Base-by-base conservation (phyloP, 2,329 filamentous ascomycete genomes). In the Colletotrichum sp. region DNA sequence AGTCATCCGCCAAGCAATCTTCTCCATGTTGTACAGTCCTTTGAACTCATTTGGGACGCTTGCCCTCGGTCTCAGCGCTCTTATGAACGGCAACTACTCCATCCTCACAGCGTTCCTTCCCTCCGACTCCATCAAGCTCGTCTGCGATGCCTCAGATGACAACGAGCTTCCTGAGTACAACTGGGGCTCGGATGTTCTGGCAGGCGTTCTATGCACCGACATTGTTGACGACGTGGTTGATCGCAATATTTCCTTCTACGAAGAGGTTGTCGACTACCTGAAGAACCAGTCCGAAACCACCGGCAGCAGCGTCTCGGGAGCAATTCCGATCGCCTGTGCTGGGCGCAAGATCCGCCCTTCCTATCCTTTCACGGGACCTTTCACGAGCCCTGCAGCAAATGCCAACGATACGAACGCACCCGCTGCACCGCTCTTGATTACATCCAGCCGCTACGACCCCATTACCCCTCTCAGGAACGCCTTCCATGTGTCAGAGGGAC, bases 391-490 rank as follows among this genome's bases (percentile, higher is more conserved):
- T 34, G 55, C 67, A 16, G 32, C 55, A n/a, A 62, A 24, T 57
- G 16, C 34, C 7, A 30, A 69, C 12, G 55, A 69, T 0, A 36
- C 81, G 76, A 12, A 80, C 76, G 63, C 86, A 1, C 62, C 86
- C 1, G 77, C 76, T 3, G 82, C 82, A 8, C 86, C 86, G 8
- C 79, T 87, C 16, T 76, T 87, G 49, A 86, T 85, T 74, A 73
- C 87, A 4, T 81, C 82, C 30, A 84, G 83, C 72, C 72, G 79
- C 18, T 81, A 82, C 12, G 86, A 87, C 67, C 86, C 86, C 8
- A 82, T 87, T 10, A 87, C 86, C 39, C 86, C 86, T 34, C 77
- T 83, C 57, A 75, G 81, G 8, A 85, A 83, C 69, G 85, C 85
- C 9, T 12, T 68, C 21, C 16, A 24, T 7, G 21, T 60, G 63